A percentile compares a stretch with the other conserved stretches of the same genome.
Conservation (phyloP, 306 rosid species). For the Vigna radiata region DNA sequence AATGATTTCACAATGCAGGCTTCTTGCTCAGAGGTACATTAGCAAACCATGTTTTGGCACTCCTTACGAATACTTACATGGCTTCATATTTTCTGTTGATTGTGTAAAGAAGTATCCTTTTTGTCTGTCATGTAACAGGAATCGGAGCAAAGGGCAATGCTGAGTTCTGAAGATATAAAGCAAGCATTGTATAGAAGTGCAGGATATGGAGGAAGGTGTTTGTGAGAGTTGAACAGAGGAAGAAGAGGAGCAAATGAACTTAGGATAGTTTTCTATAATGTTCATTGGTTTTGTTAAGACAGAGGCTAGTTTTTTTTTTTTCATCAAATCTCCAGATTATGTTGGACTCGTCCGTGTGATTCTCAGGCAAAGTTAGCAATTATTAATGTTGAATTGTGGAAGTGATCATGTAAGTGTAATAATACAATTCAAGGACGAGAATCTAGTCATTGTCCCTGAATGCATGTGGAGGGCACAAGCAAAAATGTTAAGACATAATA, state of each 20-base stretch:
- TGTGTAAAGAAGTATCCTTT: constrained; percentile 4
- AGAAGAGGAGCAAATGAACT: constrained; percentile 7
- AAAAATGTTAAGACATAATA: constrained; percentile 36
- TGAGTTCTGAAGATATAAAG: constrained; percentile 74
- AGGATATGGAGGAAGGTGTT: constrained; percentile 94
- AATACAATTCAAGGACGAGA: constrained; percentile 32
- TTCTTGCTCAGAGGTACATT: constrained; percentile 86
- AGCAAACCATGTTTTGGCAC: background rate
- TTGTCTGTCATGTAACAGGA: constrained; percentile 54
- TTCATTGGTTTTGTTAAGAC: constrained; percentile 16
- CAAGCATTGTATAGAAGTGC: constrained; percentile 84
- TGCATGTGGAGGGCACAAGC: constrained; percentile 41
- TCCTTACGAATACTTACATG: background rate
- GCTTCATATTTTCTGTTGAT: background rate
- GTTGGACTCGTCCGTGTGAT: constrained; percentile 34
- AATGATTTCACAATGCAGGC: constrained; percentile 96
- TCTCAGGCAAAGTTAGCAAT: constrained; percentile 40
- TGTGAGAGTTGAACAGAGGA: constrained; percentile 49
- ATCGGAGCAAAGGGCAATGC: constrained; percentile 51
- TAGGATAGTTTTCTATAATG: background rate
- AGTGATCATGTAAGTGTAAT: constrained; percentile 14
- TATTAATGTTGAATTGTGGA: constrained; percentile 27
- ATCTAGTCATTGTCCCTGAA: constrained; percentile 21
- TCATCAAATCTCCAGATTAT: constrained; percentile 17
- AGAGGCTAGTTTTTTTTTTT: background rate